Base-by-base conservation (phyloP, 257 asterid species). In the Mitragyna speciosa region DNA sequence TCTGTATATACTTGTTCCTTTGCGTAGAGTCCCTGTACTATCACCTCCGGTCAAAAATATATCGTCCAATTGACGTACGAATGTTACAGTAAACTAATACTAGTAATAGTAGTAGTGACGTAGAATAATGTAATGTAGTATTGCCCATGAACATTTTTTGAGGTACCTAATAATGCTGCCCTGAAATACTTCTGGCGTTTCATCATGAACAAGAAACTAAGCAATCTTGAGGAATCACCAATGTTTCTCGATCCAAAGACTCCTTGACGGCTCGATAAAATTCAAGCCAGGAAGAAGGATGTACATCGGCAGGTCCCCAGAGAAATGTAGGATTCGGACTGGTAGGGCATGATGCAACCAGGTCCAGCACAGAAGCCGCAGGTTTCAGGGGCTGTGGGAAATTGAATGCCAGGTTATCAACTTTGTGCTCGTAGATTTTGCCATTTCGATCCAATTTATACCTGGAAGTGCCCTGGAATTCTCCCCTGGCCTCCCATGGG, bases 401-500 rank as follows among this genome's bases (percentile, higher is more conserved):
- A 79, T 84, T 92, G 90, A 92, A 91, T 2, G 97, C 97, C 86
- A 92, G 73, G 69, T 90, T 91, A 82, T 94, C 98, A 39, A 94
- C 97, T 76, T 87, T 93, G 86, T 93, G 98, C 87, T 93, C 96
- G 84, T 92, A 94, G 39, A 94, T 94, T 68, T 92, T 94, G 70
- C 94, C 97, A 24, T 87, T 87, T 47, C 96, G 77, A 74, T 93
- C 98, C 85, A 94, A 74, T 79, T 93, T 94, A 81, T 91, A 93
- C n/a, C 94, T 82, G 31, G 97, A 93, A 0, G 95, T 91, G 76
- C 92, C 98, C 81, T 90, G 96, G 78, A 93, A 94, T 47, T 93
- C 86, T 56, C 97, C 98, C 43, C 82, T 89, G 0, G 97, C 94
- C 82, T 94, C 97, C 97, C 97, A 93, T 2, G 93, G 97, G 47